Evolutionary conservation across 1,284 basidiomycete genomes (phyloP).

Genomic region (Rugosomyces carneus): DNA sequence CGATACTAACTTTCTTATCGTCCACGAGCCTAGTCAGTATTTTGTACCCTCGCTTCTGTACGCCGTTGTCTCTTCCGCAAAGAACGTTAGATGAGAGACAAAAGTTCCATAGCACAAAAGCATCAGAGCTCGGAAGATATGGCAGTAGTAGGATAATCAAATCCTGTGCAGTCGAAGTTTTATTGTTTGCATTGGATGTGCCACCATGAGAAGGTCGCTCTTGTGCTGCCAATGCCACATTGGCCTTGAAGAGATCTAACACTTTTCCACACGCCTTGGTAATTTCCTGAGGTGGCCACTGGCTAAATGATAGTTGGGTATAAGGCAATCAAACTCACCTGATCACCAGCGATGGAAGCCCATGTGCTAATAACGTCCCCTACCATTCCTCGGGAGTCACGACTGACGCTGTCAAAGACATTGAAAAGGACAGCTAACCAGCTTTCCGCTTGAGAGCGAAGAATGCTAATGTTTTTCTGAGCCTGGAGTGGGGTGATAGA

Average conservation of each 20-base stretch:
- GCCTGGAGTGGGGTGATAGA: slow-evolving; percentile 50
- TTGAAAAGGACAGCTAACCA: slow-evolving; percentile 96
- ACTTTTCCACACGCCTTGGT: slow-evolving; percentile 80
- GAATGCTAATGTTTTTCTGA: slow-evolving; percentile 62
- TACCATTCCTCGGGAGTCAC: slow-evolving; percentile 77
- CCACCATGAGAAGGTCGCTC: slow-evolving; percentile 26
- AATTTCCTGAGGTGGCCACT: slow-evolving; percentile 50
- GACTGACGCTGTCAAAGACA: slow-evolving; percentile 82
- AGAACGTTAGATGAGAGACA: slow-evolving; percentile 58
- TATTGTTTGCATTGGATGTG: slow-evolving; percentile 39
- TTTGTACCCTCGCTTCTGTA: slow-evolving; percentile 96
- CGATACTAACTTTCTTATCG: slow-evolving; percentile 47
- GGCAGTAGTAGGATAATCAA: slow-evolving; percentile 85
- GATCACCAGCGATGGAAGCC: slow-evolving; percentile 72
- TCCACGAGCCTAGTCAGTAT: slow-evolving; percentile 74
- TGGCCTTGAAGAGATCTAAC: slow-evolving; percentile 68
- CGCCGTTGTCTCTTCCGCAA: slow-evolving; percentile 72
- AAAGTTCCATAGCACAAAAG: slow-evolving; percentile 57
- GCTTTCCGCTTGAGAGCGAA: slow-evolving; percentile 80
- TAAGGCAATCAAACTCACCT: slow-evolving; percentile 37
- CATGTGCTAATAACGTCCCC: slow-evolving; percentile 88
- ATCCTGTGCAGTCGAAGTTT: slow-evolving; percentile 83
- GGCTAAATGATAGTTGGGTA: not conserved
- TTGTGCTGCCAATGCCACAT: slow-evolving; percentile 43
- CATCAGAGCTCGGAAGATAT: slow-evolving; percentile 58